Evolutionary conservation across 495 filamentous ascomycete species (phyloP).

Genomic region (Xylaria venustula): DNA sequence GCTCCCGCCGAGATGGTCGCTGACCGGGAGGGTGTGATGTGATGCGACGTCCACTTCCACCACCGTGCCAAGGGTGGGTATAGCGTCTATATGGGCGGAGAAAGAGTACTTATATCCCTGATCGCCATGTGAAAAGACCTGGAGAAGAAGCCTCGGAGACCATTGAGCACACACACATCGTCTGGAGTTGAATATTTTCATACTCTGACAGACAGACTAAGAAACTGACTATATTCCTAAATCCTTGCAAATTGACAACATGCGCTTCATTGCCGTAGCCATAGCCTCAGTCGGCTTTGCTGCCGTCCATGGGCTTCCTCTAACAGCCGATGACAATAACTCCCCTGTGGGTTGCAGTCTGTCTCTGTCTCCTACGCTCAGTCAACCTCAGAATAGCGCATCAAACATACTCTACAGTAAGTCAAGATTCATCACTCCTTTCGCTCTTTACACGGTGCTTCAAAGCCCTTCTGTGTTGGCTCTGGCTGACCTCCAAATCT

Average conservation of each 20-base stretch:
- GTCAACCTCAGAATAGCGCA: neutral
- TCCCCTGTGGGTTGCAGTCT: neutral
- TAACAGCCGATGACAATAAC: neutral
- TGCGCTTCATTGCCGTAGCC: slow-evolving; percentile 2
- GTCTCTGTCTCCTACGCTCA: neutral
- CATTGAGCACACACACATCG: neutral
- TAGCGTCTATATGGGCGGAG: neutral
- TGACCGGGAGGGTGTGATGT: slow-evolving; percentile 4
- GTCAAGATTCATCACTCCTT: neutral
- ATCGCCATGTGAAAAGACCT: neutral
- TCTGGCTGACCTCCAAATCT: neutral
- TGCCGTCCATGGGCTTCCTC: slow-evolving; percentile 1
- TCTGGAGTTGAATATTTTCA: neutral
- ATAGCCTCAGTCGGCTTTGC: neutral
- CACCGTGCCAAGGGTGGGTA: neutral
- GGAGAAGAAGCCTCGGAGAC: neutral
- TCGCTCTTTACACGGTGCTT: neutral
- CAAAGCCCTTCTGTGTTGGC: neutral
- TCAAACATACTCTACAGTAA: slow-evolving; percentile 8
- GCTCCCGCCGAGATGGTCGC: neutral
- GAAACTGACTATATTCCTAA: no score
- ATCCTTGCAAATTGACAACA: neutral
- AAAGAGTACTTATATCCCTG: neutral
- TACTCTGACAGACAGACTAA: no score
- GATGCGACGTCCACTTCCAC: neutral